phyloP scores from a whole-genome alignment of 2,329 filamentous ascomycete species.

The Endothia cerciana region DNA sequence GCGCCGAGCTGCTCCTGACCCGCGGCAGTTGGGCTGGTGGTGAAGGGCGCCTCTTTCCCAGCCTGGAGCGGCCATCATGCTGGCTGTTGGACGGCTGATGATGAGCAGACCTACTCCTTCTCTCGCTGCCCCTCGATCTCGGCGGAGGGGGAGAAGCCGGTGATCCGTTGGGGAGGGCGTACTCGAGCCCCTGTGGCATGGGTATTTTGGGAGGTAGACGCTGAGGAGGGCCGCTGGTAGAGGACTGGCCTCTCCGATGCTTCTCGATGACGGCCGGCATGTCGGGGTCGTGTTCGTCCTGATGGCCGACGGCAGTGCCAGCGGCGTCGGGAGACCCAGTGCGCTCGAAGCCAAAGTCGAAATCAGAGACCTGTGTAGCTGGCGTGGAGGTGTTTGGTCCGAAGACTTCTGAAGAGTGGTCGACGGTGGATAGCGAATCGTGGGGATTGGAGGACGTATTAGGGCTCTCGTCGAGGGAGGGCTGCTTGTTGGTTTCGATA shows the following conservation, averaged over 20 bases:
- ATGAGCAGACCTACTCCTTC: conserved; percentile 17
- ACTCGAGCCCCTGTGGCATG: conserved; percentile 13
- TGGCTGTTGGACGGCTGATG: conserved; percentile 27
- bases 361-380: conserved; percentile 25
- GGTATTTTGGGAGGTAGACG: conserved; percentile 3
- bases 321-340: conserved; percentile 26
- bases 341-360: conserved; percentile 24
- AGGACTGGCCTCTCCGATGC: conserved; percentile 18
- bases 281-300: background rate
- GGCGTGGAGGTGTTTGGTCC: conserved; percentile 23
- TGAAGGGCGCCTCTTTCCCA: conserved; percentile 34
- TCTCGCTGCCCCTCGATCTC: conserved; percentile 11
- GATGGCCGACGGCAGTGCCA: conserved; percentile 11
- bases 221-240: conserved; percentile 12
- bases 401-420: conserved; percentile 23
- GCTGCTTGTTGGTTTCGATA: conserved; percentile 19
- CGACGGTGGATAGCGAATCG: conserved; percentile 26
- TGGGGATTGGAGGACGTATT: conserved; percentile 25
- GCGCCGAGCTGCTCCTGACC: conserved; percentile 54
- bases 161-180: background rate
- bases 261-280: conserved; percentile 27
- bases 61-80: conserved; percentile 31
- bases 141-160: conserved; percentile 18
- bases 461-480: conserved; percentile 22
- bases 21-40: conserved; percentile 40